These are phyloP conservation scores for Zalaria obscura DNA, from an alignment of 2,329 filamentous ascomycete species.

Conservation along the genomic window DNA sequence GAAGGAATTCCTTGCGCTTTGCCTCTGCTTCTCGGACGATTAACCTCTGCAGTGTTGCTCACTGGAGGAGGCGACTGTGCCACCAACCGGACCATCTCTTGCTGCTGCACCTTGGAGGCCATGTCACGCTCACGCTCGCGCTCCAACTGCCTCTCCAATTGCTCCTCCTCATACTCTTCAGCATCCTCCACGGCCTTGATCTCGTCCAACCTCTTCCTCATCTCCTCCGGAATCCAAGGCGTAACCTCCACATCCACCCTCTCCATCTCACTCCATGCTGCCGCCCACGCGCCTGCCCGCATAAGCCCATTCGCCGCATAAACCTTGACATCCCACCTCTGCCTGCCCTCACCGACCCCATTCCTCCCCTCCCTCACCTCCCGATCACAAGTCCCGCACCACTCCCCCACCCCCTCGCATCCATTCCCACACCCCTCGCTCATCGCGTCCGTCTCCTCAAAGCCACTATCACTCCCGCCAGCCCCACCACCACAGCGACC, in stretches of 20 bases:
- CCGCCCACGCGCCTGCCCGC: constrained; percentile 79
- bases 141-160: constrained; percentile 18
- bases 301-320: constrained; percentile 94
- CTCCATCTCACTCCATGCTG: constrained; percentile 97
- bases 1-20: not conserved
- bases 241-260: constrained; percentile 89
- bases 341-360: constrained; percentile 25
- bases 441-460: constrained; percentile 9
- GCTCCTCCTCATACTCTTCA: constrained; percentile 9
- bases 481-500: constrained; percentile 26
- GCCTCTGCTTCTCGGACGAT: not conserved
- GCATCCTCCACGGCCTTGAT: constrained; percentile 28
- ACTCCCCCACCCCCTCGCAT: constrained; percentile 11
- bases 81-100: not conserved
- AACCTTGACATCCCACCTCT: constrained; percentile 66
- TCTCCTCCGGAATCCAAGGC: constrained; percentile 48
- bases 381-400: constrained; percentile 20
- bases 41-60: not conserved
- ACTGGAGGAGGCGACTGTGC: not conserved
- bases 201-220: constrained; percentile 46
- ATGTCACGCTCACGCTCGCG: constrained; percentile 10
- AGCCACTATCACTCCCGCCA: constrained; percentile 11
- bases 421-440: constrained; percentile 11
- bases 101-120: not conserved
- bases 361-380: constrained; percentile 21